phyloP scores from a whole-genome alignment of 2,329 filamentous ascomycete species.

The Botrytis medusae region DNA sequence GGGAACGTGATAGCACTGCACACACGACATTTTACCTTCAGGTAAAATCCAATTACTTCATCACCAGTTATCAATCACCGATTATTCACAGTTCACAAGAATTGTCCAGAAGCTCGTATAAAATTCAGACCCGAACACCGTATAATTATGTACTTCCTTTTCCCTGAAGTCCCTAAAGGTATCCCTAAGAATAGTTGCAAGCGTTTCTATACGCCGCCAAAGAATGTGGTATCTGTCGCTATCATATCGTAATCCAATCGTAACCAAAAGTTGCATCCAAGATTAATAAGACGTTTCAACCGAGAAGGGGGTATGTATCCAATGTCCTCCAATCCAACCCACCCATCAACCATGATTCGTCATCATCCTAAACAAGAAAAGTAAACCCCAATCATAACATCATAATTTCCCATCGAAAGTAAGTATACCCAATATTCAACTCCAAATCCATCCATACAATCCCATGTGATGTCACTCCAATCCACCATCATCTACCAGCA shows the following conservation, averaged over 20 bases:
- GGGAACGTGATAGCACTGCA: background rate
- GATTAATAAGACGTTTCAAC: background rate
- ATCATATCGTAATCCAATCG: conserved; percentile 4
- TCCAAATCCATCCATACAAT: background rate
- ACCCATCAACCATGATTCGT: background rate
- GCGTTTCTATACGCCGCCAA: background rate
- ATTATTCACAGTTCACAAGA: background rate
- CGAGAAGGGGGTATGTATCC: conserved; percentile 7
- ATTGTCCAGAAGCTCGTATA: background rate
- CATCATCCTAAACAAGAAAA: background rate
- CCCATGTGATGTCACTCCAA: background rate
- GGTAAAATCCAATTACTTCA: background rate
- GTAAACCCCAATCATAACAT: background rate
- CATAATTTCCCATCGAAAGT: background rate
- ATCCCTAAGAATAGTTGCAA: background rate
- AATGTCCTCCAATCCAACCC: background rate
- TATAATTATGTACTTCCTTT: background rate
- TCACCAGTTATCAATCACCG: background rate
- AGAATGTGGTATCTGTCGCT: conserved; percentile 19
- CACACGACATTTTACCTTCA: background rate
- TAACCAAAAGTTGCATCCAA: background rate
- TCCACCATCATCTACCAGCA: conserved; percentile 53
- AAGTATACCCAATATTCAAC: background rate
- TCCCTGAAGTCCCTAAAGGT: no score
- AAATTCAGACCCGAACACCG: background rate